A percentile compares a stretch with the other conserved stretches of the same genome.
Conservation (phyloP, 805 yeast species). For the Barnettozyma sucrosica region DNA sequence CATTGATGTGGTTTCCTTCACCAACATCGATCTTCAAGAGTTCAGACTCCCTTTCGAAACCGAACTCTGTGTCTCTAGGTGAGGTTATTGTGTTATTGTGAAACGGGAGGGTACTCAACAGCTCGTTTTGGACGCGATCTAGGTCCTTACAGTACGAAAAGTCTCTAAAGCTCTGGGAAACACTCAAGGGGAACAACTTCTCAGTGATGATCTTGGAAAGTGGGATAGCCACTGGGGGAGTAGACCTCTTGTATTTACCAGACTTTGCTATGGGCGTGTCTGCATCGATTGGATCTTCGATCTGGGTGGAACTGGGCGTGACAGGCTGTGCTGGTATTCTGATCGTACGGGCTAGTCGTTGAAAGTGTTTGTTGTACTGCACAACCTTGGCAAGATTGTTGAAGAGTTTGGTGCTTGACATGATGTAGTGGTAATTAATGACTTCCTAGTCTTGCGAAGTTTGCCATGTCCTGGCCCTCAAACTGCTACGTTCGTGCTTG, state of each 20-base stretch:
- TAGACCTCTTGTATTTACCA: constrained; percentile 40
- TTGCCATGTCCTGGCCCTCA: background rate
- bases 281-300: background rate
- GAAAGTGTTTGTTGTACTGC: constrained; percentile 4
- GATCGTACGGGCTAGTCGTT: background rate
- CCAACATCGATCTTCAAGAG: constrained; percentile 34
- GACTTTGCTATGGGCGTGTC: background rate
- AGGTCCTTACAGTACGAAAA: constrained; percentile 35
- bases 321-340: background rate
- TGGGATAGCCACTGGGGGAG: constrained; percentile 67
- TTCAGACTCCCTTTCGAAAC: constrained; percentile 18
- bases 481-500: background rate
- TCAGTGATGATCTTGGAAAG: constrained; percentile 40
- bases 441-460: background rate
- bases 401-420: constrained; percentile 3
- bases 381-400: constrained; percentile 1
- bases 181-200: constrained; percentile 51
- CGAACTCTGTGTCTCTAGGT: constrained; percentile 19
- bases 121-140: constrained; percentile 40
- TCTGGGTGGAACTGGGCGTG: background rate
- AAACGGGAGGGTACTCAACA: constrained; percentile 42
- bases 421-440: background rate
- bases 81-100: constrained; percentile 27
- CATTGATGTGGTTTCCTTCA: constrained; percentile 63
- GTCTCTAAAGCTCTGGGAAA: constrained; percentile 49